Percentiles rank a stretch among this genome's conserved stretches.
These are phyloP conservation scores for Laguncularia racemosa DNA, from an alignment of 345 rosid genomes.

Conservation along the genomic window DNA sequence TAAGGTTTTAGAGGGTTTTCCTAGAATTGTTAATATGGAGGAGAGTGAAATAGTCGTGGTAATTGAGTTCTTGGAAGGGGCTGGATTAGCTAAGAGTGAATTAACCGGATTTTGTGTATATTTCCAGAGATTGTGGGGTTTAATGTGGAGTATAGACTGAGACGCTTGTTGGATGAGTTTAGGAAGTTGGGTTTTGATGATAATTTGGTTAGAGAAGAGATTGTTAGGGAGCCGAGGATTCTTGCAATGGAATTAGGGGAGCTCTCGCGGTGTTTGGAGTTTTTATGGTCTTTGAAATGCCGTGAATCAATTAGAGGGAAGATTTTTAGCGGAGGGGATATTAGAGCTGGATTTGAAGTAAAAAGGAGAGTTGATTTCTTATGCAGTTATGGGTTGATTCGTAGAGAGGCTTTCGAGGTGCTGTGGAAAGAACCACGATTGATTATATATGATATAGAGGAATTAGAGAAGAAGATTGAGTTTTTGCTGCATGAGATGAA, in stretches of 20 bases:
- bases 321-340: conserved; percentile 40
- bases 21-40: conserved; percentile 33
- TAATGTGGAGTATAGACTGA: conserved; percentile 40
- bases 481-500: conserved; percentile 49
- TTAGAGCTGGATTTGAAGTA: conserved; percentile 69
- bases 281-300: conserved; percentile 51
- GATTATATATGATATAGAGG: conserved; percentile 46
- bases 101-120: conserved; percentile 37
- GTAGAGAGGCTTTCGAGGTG: conserved; percentile 66
- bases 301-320: conserved; percentile 42
- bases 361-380: conserved; percentile 73
- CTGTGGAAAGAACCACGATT: conserved; percentile 80
- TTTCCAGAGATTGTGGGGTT: conserved; percentile 51
- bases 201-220: conserved; percentile 42
- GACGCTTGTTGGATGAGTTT: conserved; percentile 60
- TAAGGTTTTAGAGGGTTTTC: conserved; percentile 47
- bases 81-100: conserved; percentile 28
- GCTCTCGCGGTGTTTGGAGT: conserved; percentile 52
- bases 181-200: conserved; percentile 45
- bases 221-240: conserved; percentile 48
- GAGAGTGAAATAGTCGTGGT: conserved; percentile 33
- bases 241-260: conserved; percentile 77
- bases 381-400: conserved; percentile 62
- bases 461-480: conserved; percentile 65
- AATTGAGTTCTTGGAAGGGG: conserved; percentile 42